Base-by-base conservation (phyloP, 2,329 filamentous ascomycete species). In the Hymenoscyphus fructigenus region DNA sequence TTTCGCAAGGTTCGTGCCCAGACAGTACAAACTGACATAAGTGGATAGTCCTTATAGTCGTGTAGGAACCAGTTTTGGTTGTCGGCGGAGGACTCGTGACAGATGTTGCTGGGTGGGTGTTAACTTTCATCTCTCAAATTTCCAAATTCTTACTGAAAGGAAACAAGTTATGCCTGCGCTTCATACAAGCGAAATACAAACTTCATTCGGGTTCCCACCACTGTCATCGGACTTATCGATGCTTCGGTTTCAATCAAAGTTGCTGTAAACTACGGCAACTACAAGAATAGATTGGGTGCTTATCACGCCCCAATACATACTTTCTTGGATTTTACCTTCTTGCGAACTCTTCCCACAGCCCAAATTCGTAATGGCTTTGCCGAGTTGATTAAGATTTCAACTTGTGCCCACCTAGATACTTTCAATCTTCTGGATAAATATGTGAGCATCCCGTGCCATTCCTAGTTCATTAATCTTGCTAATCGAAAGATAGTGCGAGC, bases 221-320 rank as follows among this genome's bases (percentile, higher is more conserved):
- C 89, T 0, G 86, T 91, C 68, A 91, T 92, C 72, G 89, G 89
- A 10, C 80, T 92, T 58, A 91, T 91, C 66, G 89, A 92, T 73
- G 89, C 89, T 2, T 90, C 87, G 20, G 89, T 91, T 60, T 89
- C 86, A 41, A 91, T 91, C 80, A 91, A 91, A 75, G 89, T 91
- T n/a, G 89, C 87, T 14, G 88, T 91, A 72, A 91, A 91, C 79
- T 91, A 91, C 72, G 88, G 87, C 74, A 86, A 88, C 75, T 90
- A 91, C 81, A 91, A 91, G 82, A 91, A 91, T 78, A 82, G 88
- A 14, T 83, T 91, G 0, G 88, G 88, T 32, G 89, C 88, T 3
- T 91, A 91, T 74, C 89, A 60, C 72, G 88, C 89, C 0, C 89
- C 89, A 0, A 82, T 86, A 58, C 86, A 89, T 73, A 91, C 89